Conservation (phyloP, 805 yeast genomes). For the Priceomyces castillae region DNA sequence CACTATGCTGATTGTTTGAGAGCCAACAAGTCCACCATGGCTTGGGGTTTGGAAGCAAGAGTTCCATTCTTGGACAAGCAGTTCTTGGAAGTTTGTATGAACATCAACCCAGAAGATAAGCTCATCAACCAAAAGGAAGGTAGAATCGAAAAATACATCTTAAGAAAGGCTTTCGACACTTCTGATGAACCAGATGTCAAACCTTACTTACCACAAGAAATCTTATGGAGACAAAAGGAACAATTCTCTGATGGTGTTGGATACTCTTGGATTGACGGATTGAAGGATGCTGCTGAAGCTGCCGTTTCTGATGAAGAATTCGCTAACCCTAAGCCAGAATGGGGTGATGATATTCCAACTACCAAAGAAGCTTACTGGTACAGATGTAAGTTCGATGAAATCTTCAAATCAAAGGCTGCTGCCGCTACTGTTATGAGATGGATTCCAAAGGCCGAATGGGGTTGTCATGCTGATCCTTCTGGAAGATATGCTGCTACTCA, state of each 20-base stretch:
- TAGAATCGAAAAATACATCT: slow-evolving; percentile 88
- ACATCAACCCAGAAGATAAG: slow-evolving; percentile 92
- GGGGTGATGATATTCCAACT: slow-evolving; percentile 94
- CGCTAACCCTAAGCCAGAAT: slow-evolving; percentile 85
- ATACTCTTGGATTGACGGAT: slow-evolving; percentile 97
- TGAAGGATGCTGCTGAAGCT: slow-evolving; percentile 91
- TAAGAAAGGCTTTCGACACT: slow-evolving; percentile 97
- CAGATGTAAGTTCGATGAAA: slow-evolving; percentile 92
- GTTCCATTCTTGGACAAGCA: slow-evolving; percentile 97
- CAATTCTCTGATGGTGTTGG: slow-evolving; percentile 99
- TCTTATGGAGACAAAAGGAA: slow-evolving; percentile 99
- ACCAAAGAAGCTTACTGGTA: slow-evolving; percentile 99
- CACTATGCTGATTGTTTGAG: slow-evolving; percentile 96
- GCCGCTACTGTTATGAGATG: slow-evolving; percentile 98
- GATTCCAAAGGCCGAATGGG: slow-evolving; percentile 99
- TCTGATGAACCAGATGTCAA: slow-evolving; percentile 69
- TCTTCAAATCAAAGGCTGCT: slow-evolving; percentile 78
- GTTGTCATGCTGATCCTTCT: slow-evolving; percentile 97
- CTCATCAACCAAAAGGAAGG: slow-evolving; percentile 70
- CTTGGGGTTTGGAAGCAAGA: slow-evolving; percentile 99
- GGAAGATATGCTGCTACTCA: slow-evolving; percentile 96
- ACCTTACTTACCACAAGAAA: slow-evolving; percentile 95
- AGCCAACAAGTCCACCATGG: slow-evolving; percentile 99
- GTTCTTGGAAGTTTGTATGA: slow-evolving; percentile 89
- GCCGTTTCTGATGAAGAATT: slow-evolving; percentile 87